Percentiles rank a stretch among this genome's conserved stretches.
phyloP scores from a whole-genome alignment of 169 alveolate species.

The Eimeria acervulina region DNA sequence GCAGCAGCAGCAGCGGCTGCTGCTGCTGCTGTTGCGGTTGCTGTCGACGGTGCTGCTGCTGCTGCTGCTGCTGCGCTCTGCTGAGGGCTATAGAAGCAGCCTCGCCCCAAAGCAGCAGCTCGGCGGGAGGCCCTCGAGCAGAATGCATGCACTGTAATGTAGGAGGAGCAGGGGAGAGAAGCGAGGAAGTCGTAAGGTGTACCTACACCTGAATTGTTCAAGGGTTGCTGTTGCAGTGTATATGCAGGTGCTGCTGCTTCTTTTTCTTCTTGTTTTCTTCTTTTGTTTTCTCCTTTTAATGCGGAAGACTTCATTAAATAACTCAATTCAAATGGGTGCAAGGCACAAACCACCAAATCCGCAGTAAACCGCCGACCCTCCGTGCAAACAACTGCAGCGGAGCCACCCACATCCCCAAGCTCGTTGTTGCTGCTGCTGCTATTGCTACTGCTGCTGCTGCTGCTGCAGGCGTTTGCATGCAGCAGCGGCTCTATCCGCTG shows the following conservation, averaged over 20 bases:
- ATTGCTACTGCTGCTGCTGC: not conserved
- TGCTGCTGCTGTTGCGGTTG: constrained; percentile 7
- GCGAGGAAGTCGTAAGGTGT: not conserved
- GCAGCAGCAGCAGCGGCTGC: not conserved
- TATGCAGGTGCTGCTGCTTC: not conserved
- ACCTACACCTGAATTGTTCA: not conserved
- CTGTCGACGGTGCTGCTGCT: not conserved
- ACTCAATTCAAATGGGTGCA: constrained; percentile 42
- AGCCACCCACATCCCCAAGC: not conserved
- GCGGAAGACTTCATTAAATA: not conserved
- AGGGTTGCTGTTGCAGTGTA: constrained; percentile 1
- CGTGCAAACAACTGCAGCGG: constrained; percentile 28
- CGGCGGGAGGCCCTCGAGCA: not conserved
- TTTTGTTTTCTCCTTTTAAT: not conserved
- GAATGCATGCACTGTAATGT: constrained; percentile 53
- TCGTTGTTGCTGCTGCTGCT: not conserved
- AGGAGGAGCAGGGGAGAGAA: constrained; percentile 47
- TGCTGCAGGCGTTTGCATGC: not conserved
- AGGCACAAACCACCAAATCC: constrained; percentile 23
- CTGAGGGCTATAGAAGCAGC: not conserved
- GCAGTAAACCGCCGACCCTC: constrained; percentile 8
- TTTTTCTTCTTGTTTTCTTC: not conserved
- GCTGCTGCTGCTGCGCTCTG: not conserved
- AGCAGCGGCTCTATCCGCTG: constrained; percentile 8
- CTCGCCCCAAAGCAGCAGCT: constrained; percentile 36